These are phyloP conservation scores for Mucor circinelloides DNA, from an alignment of 371 early-diverging fungal species.

Conservation along the genomic window DNA sequence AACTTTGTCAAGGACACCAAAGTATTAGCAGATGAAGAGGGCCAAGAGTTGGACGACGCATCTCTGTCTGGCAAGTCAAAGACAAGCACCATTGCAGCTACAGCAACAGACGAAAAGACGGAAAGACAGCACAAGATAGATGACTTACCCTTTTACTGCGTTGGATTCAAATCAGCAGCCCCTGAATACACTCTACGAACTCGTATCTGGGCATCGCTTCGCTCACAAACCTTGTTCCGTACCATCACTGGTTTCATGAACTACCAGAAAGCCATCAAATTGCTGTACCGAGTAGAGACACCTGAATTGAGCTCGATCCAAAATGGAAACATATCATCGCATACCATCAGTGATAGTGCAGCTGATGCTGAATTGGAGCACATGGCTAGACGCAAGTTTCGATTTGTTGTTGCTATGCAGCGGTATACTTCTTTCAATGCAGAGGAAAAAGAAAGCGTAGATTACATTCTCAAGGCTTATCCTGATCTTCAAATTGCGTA, in stretches of 20 bases:
- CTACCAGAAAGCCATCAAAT: constrained; percentile 80
- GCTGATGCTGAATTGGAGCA: constrained; percentile 63
- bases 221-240: constrained; percentile 87
- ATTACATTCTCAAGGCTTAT: constrained; percentile 75
- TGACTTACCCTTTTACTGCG: constrained; percentile 79
- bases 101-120: constrained; percentile 36
- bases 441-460: constrained; percentile 80
- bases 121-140: constrained; percentile 62
- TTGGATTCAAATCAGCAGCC: constrained; percentile 82
- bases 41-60: neutral
- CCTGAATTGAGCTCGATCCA: constrained; percentile 66
- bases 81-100: constrained; percentile 1
- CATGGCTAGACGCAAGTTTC: constrained; percentile 78
- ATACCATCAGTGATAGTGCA: neutral
- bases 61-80: constrained; percentile 8
- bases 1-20: constrained; percentile 90
- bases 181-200: constrained; percentile 85
- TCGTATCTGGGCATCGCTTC: constrained; percentile 88
- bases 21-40: constrained; percentile 68
- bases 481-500: constrained; percentile 85
- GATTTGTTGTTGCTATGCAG: constrained; percentile 88
- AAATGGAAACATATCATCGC: constrained; percentile 26
- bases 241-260: constrained; percentile 92
- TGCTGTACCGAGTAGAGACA: constrained; percentile 80
- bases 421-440: constrained; percentile 72